Evolutionary conservation across 257 asterid genomes (phyloP).

Genomic region (Fraxinus anomala): DNA sequence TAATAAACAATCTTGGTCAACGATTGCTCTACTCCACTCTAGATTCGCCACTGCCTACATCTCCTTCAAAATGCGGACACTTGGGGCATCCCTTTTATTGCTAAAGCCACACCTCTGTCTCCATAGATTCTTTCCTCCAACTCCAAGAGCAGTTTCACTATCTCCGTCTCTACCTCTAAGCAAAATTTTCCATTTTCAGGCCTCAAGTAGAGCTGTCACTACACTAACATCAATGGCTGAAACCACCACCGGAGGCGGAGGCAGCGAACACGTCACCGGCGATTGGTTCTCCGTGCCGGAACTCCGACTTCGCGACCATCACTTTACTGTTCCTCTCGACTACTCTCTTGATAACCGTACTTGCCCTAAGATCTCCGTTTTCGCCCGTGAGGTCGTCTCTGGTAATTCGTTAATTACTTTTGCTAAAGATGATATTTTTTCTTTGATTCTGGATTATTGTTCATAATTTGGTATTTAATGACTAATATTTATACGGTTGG

Average conservation of each 20-base stretch:
- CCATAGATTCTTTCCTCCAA: constrained; percentile 27
- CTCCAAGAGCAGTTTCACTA: constrained; percentile 22
- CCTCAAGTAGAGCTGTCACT: constrained; percentile 31
- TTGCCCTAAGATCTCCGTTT: constrained; percentile 62
- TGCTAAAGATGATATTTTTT: too few species aligned
- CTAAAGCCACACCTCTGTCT: constrained; percentile 47
- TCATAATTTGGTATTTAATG: not conserved
- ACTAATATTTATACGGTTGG: not conserved
- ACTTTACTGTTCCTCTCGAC: constrained; percentile 82
- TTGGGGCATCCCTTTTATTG: constrained; percentile 33
- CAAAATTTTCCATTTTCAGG: constrained; percentile 28
- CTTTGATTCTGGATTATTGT: constrained; percentile 7
- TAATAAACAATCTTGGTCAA: too few species aligned
- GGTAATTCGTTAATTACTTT: constrained; percentile 39
- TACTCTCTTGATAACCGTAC: constrained; percentile 40
- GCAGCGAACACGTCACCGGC: constrained; percentile 46
- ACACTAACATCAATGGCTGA: constrained; percentile 43
- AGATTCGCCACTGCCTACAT: not conserved
- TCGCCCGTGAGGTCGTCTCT: constrained; percentile 83
- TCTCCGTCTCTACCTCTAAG: constrained; percentile 22
- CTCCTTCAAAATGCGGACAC: constrained; percentile 31
- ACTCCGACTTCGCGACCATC: constrained; percentile 82
- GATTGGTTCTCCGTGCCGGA: constrained; percentile 89
- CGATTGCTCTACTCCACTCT: too few species aligned
- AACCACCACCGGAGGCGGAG: constrained; percentile 23